Evolutionary conservation across 2,329 filamentous ascomycete species (phyloP).

Genomic region (Neopestalotiopsis sp.): DNA sequence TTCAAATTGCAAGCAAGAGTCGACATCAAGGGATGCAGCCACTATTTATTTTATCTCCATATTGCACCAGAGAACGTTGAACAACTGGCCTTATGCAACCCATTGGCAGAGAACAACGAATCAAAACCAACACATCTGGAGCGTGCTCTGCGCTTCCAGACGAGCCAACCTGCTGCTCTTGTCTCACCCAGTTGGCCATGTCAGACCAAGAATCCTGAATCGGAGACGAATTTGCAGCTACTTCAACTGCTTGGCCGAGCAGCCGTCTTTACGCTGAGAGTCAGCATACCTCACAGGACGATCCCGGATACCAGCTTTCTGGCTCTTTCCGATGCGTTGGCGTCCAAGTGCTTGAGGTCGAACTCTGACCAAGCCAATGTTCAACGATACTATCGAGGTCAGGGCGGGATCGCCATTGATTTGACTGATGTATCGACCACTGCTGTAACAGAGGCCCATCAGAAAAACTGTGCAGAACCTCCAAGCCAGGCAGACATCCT

Average conservation of each 20-base stretch:
- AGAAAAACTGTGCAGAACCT: background rate
- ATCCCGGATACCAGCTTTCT: conserved; percentile 10
- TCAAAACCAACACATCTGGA: background rate
- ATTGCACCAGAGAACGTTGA: conserved; percentile 12
- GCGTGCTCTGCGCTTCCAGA: conserved; percentile 7
- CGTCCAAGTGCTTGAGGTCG: background rate
- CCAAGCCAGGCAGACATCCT: too few relatives aligned
- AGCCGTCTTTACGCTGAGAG: background rate
- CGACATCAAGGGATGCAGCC: conserved; percentile 16
- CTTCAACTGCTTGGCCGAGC: background rate
- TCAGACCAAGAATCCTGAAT: background rate
- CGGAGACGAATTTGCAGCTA: background rate
- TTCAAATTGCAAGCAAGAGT: conserved; percentile 14
- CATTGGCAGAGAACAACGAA: background rate
- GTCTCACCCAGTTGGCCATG: conserved; percentile 14
- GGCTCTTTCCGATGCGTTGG: conserved; percentile 4
- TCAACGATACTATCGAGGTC: conserved; percentile 16
- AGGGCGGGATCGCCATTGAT: conserved; percentile 7
- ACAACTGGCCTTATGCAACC: background rate
- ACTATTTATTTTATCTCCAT: conserved; percentile 15
- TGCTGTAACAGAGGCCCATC: background rate
- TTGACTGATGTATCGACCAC: background rate
- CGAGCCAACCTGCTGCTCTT: background rate
- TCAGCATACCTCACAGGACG: conserved; percentile 5
- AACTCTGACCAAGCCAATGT: conserved; percentile 16